Conservation (phyloP, 2,329 filamentous ascomycete species). For the Trichoderma arundinaceum region DNA sequence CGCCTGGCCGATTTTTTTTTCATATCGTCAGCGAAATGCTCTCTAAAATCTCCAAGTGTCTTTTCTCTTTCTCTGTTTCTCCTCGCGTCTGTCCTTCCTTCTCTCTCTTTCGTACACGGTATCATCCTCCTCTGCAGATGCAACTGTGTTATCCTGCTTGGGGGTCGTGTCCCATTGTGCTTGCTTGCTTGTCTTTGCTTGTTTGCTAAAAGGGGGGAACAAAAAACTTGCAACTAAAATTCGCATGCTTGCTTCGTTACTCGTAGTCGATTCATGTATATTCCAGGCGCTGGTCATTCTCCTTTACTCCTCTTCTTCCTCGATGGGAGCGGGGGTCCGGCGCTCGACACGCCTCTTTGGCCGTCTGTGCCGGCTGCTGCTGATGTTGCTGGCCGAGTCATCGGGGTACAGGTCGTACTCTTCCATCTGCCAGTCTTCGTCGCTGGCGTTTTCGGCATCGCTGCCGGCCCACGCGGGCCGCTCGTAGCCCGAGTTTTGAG, state of each 20-base stretch:
- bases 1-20: not conserved
- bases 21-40: slow-evolving; percentile 31
- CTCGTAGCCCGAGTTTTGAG: slow-evolving; percentile 53
- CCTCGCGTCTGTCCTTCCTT: not conserved
- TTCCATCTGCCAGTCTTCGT: slow-evolving; percentile 63
- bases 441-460: slow-evolving; percentile 56
- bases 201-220: slow-evolving; percentile 15
- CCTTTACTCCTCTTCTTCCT: slow-evolving; percentile 72
- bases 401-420: slow-evolving; percentile 72
- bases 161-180: not conserved
- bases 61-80: not conserved
- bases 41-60: slow-evolving; percentile 28
- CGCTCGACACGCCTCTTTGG: slow-evolving; percentile 72
- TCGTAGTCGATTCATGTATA: slow-evolving; percentile 14
- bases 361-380: slow-evolving; percentile 69
- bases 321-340: slow-evolving; percentile 73
- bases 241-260: slow-evolving; percentile 15
- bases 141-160: not conserved
- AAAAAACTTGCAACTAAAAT: slow-evolving; percentile 4
- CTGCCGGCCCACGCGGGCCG: slow-evolving; percentile 47
- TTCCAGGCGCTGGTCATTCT: not conserved
- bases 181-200: slow-evolving; percentile 11
- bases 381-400: slow-evolving; percentile 81
- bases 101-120: not conserved
- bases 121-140: not conserved